Conservation (phyloP, 805 yeast genomes). For the Lipomyces mesembrius region DNA sequence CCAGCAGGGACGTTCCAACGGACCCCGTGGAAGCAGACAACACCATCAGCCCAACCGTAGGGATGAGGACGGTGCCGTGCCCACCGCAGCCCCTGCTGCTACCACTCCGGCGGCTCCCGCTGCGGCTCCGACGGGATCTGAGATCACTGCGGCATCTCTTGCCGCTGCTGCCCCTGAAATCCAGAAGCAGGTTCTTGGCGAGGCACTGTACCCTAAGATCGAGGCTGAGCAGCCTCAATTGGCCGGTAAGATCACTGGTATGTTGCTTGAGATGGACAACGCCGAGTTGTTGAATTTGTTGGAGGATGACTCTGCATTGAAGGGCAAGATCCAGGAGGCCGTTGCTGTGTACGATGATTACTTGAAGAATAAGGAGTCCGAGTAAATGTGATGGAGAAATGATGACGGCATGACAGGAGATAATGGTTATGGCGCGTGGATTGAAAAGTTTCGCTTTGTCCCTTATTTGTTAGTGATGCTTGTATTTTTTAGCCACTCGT, state of each 20-base stretch:
- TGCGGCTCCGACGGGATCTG: constrained; percentile 41
- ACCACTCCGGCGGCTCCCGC: constrained; percentile 33
- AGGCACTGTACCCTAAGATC: constrained; percentile 92
- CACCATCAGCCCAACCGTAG: constrained; percentile 27
- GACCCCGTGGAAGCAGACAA: constrained; percentile 42
- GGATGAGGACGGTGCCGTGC: constrained; percentile 25
- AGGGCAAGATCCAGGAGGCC: constrained; percentile 92
- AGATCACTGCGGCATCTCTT: constrained; percentile 52
- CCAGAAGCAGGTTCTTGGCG: constrained; percentile 97
- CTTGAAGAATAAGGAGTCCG: constrained; percentile 48
- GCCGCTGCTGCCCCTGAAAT: constrained; percentile 73
- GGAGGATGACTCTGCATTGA: constrained; percentile 87
- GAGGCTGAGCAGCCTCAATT: constrained; percentile 87
- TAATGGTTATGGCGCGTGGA: constrained; percentile 5
- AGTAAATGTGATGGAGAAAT: constrained; percentile 6
- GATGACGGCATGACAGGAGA: constrained; percentile 5
- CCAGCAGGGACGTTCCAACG: constrained; percentile 25
- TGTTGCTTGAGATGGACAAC: constrained; percentile 95
- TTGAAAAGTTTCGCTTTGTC: constrained; percentile 5
- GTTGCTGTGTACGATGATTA: constrained; percentile 90
- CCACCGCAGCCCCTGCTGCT: constrained; percentile 21
- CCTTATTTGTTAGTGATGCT: constrained; percentile 9
- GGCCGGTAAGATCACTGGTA: constrained; percentile 98
- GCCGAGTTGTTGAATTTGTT: constrained; percentile 85
- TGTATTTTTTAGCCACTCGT: constrained; percentile 13